A percentile compares a stretch with the other conserved stretches of the same genome.
Evolutionary conservation across 208 protist genomes (phyloP).

Genomic region (Crithidia bombi): DNA sequence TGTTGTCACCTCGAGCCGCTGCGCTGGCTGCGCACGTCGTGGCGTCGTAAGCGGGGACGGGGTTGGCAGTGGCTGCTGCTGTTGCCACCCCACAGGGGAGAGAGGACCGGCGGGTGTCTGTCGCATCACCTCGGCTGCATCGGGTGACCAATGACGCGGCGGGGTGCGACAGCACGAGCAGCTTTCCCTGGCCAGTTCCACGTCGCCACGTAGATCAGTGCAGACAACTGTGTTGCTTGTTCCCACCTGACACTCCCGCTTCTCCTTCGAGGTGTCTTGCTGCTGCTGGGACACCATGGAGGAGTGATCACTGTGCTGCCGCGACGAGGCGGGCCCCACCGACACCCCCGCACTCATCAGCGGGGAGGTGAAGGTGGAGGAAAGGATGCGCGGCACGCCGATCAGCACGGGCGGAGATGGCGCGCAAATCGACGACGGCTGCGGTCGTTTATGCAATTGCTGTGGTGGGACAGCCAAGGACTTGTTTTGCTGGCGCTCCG

Average conservation of each 20-base stretch:
- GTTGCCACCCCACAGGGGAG: neutral
- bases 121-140: neutral
- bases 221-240: neutral
- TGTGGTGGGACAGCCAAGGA: neutral
- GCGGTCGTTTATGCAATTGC: neutral
- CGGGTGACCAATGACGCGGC: slow-evolving; percentile 8
- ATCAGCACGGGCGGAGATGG: slow-evolving; percentile 11
- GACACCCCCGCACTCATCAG: neutral
- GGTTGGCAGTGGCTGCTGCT: neutral
- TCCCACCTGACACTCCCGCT: neutral
- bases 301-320: neutral
- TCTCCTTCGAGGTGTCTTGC: neutral
- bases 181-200: neutral
- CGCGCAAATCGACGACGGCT: neutral
- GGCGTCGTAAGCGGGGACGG: slow-evolving; percentile 6
- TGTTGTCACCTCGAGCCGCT: slow-evolving; percentile 14
- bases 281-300: neutral
- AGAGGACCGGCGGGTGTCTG: neutral
- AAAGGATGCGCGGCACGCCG: slow-evolving; percentile 15
- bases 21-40: neutral
- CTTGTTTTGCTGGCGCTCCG: neutral
- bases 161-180: neutral
- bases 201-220: neutral
- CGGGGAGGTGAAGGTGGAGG: slow-evolving; percentile 13
- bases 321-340: slow-evolving; percentile 1